These are phyloP conservation scores for Tympanopsis confertula DNA, from an alignment of 2,329 filamentous ascomycete species.

Conservation along the genomic window DNA sequence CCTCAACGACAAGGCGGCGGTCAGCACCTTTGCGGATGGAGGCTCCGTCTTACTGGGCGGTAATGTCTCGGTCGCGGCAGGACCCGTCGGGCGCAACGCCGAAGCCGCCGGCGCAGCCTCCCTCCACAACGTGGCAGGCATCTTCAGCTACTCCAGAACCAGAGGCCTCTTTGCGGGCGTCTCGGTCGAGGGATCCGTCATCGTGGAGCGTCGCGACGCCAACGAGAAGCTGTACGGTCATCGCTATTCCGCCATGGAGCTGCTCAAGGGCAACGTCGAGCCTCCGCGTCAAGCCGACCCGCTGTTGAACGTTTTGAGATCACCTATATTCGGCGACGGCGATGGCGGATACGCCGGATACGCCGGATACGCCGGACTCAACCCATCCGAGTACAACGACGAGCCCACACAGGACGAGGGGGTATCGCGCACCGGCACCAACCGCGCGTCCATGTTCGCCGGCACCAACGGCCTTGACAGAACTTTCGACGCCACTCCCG, in stretches of 20 bases:
- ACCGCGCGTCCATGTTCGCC: background rate
- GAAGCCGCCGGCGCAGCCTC: conserved; percentile 92
- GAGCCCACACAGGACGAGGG: conserved; percentile 70
- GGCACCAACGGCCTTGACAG: no score
- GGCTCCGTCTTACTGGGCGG: conserved; percentile 87
- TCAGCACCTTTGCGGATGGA: conserved; percentile 86
- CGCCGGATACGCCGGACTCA: conserved; percentile 82
- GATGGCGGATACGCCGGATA: conserved; percentile 33
- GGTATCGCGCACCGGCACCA: conserved; percentile 46
- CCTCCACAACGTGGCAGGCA: conserved; percentile 74
- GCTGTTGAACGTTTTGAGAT: conserved; percentile 75
- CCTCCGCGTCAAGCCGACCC: conserved; percentile 75
- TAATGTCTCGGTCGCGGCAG: conserved; percentile 90
- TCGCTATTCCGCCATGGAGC: conserved; percentile 67
- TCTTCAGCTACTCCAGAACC: conserved; percentile 96
- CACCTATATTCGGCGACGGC: conserved; percentile 66
- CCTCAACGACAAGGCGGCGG: conserved; percentile 78
- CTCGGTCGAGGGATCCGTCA: conserved; percentile 80
- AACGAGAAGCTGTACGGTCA: conserved; percentile 92
- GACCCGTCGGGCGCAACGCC: conserved; percentile 85
- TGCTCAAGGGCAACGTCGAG: conserved; percentile 67
- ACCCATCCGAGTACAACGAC: conserved; percentile 58
- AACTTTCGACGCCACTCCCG: no score
- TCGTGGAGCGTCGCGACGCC: conserved; percentile 89
- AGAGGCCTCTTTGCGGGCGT: conserved; percentile 95